A percentile compares a stretch with the other conserved stretches of the same genome.
Conservation (phyloP, 1,284 basidiomycete species). For the Marasmius oreades region DNA sequence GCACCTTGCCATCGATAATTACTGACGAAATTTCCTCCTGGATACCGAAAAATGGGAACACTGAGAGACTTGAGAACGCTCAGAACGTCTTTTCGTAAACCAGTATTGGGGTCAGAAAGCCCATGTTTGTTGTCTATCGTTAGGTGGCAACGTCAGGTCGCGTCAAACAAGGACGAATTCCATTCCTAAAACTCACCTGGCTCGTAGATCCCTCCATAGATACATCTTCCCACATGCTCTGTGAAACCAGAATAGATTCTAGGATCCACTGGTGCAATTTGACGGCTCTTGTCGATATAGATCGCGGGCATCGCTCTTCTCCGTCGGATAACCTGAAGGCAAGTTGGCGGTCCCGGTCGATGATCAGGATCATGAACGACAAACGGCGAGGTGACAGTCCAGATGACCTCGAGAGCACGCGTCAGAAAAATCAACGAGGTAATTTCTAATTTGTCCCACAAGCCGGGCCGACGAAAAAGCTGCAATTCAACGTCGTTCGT, state of each 20-base stretch:
- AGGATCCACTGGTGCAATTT: conserved; percentile 35
- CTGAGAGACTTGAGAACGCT: conserved; percentile 48
- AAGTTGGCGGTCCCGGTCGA: no score
- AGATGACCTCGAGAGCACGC: no score
- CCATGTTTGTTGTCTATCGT: conserved; percentile 28
- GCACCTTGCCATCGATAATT: conserved; percentile 63
- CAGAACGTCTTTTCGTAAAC: conserved; percentile 58
- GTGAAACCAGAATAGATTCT: conserved; percentile 59
- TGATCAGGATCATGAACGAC: no score
- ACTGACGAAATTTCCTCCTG: conserved; percentile 55
- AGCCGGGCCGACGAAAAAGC: no score
- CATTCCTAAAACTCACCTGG: conserved; percentile 32
- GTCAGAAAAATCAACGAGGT: no score
- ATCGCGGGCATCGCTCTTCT: conserved; percentile 17
- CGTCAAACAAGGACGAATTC: no score
- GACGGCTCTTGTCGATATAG: conserved; percentile 34
- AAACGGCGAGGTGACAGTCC: no score
- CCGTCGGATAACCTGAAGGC: no score
- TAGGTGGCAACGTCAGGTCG: neutral
- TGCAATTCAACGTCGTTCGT: no score
- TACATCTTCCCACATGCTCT: conserved; percentile 60
- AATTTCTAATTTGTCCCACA: no score
- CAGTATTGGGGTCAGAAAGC: conserved; percentile 35
- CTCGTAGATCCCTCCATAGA: conserved; percentile 61
- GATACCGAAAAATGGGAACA: conserved; percentile 59